A percentile compares a stretch with the other conserved stretches of the same genome.
Evolutionary conservation across 371 early-diverging fungal genomes (phyloP).

Genomic region (Parasitella parasitica): DNA sequence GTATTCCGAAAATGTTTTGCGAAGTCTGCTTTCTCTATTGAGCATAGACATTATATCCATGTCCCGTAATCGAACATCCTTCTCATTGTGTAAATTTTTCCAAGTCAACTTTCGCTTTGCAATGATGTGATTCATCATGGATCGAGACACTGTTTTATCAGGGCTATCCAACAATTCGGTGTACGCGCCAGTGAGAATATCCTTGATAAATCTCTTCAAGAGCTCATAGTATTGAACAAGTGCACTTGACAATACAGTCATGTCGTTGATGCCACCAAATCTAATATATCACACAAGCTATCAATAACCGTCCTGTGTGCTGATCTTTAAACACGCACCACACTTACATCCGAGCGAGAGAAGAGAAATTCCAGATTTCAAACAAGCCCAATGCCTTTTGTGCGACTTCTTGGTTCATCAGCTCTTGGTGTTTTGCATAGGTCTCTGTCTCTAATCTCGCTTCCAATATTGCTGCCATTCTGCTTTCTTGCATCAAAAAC

Average conservation of each 20-base stretch:
- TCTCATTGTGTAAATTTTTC: background rate
- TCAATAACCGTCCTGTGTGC: no score
- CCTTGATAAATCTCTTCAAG: constrained; percentile 1
- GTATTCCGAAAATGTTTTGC: background rate
- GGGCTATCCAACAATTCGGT: constrained; percentile 6
- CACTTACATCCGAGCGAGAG: constrained; percentile 13
- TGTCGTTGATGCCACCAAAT: background rate
- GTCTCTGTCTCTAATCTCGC: constrained; percentile 5
- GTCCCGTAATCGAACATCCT: constrained; percentile 5
- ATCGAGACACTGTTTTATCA: background rate
- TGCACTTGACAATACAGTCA: constrained; percentile 13
- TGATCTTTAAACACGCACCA: no score
- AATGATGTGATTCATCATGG: constrained; percentile 1
- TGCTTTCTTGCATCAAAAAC: constrained; percentile 8
- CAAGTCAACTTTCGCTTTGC: constrained; percentile 3
- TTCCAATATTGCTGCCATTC: background rate
- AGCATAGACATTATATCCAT: background rate
- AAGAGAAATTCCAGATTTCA: constrained; percentile 15
- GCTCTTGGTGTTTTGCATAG: constrained; percentile 5
- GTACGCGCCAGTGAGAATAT: constrained; percentile 6
- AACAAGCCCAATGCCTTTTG: constrained; percentile 5
- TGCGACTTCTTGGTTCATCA: background rate
- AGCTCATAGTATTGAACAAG: constrained; percentile 7
- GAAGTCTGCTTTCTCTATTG: background rate
- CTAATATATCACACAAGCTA: background rate